Conservation (phyloP, 192 early-diverging fungal genomes). For the Phlyctochytrium arcticum region DNA sequence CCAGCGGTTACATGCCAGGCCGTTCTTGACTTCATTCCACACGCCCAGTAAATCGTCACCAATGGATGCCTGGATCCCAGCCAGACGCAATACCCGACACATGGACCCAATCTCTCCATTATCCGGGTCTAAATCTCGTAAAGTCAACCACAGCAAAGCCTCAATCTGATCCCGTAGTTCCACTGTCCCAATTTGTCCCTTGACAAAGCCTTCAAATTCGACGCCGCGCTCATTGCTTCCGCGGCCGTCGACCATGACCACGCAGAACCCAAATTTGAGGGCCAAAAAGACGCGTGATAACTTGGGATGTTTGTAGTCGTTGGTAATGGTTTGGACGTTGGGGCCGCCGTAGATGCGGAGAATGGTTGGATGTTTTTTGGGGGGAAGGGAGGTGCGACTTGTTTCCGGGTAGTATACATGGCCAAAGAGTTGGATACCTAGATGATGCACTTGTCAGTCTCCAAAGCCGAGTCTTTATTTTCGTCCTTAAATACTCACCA, state of each 20-base stretch:
- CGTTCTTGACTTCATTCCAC: conserved; percentile 5
- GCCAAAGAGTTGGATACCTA: too few species aligned
- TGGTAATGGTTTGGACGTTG: conserved; percentile 60
- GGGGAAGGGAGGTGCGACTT: too few species aligned
- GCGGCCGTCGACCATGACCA: conserved; percentile 55
- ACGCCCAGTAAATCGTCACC: conserved; percentile 57
- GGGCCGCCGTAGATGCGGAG: conserved; percentile 72
- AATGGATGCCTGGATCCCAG: conserved; percentile 61
- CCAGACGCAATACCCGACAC: conserved; percentile 53
- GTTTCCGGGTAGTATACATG: too few species aligned
- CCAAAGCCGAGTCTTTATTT: too few species aligned
- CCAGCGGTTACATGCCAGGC: too few species aligned
- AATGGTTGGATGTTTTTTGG: conserved; percentile 56
- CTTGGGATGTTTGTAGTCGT: conserved; percentile 65
- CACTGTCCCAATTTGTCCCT: conserved; percentile 50
- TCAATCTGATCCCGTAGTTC: conserved; percentile 64
- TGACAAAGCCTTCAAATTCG: conserved; percentile 54
- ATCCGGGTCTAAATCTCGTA: not conserved
- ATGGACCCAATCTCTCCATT: too few species aligned
- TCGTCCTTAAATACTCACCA: too few species aligned
- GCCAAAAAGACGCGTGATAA: conserved; percentile 57
- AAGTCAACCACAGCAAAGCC: conserved; percentile 33
- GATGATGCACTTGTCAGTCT: too few species aligned
- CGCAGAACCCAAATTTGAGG: conserved; percentile 18
- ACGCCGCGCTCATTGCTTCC: conserved; percentile 63